These are phyloP conservation scores for Thuja plicata DNA, from an alignment of 83 land plant species.

Conservation along the genomic window DNA sequence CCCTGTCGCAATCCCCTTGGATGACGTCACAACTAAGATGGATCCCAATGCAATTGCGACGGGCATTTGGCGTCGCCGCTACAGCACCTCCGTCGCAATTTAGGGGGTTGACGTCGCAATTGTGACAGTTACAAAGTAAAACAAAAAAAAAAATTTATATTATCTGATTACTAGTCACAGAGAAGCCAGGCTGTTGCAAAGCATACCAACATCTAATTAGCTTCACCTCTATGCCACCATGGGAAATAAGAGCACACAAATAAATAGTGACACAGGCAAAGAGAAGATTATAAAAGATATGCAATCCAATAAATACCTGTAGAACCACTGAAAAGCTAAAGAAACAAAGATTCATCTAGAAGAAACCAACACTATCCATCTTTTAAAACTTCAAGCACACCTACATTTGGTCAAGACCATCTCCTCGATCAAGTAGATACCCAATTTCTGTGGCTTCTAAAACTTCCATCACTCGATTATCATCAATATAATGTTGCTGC, in stretches of 20 bases:
- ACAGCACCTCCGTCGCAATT: no score
- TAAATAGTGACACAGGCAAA: not conserved
- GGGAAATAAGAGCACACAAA: not conserved
- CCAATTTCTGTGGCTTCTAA: constrained; percentile 45
- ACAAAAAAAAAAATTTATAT: no score
- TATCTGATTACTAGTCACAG: no score
- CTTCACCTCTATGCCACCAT: not conserved
- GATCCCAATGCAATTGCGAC: no score
- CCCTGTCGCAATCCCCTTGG: no score
- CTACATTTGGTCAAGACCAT: constrained; percentile 49
- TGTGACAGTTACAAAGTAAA: no score
- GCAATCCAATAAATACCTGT: not conserved
- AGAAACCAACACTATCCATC: not conserved
- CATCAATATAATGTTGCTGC: constrained; percentile 28
- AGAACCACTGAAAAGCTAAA: not conserved
- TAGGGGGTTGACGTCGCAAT: no score
- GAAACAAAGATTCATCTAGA: not conserved
- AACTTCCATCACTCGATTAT: constrained; percentile 33
- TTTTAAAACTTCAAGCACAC: constrained; percentile 12
- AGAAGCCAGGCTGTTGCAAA: not conserved
- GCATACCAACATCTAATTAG: not conserved
- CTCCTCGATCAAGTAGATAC: constrained; percentile 42
- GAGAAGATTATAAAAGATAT: not conserved
- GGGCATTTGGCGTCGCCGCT: no score
- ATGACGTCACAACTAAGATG: no score